phyloP scores from a whole-genome alignment of 257 asterid genomes.

The Eucommia ulmoides region DNA sequence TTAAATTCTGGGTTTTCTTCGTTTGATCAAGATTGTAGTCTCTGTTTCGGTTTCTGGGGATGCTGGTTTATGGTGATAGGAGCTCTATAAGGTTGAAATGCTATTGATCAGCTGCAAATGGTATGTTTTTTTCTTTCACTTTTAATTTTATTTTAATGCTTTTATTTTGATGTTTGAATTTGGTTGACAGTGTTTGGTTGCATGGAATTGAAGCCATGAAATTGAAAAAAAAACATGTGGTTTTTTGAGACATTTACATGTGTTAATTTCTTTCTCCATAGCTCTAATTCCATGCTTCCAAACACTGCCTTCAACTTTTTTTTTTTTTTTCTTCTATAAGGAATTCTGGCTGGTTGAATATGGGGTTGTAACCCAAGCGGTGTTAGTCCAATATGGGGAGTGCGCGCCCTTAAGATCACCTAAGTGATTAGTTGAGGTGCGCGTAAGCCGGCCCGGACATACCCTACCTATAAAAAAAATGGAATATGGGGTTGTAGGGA shows the following conservation, averaged over 20 bases:
- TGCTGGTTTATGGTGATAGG: no score
- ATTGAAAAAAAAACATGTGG: not conserved
- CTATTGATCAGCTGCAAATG: slow-evolving; percentile 2
- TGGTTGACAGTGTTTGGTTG: not conserved
- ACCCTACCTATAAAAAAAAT: not conserved
- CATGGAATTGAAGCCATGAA: no score
- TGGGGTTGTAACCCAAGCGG: no score
- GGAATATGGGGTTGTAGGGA: not conserved
- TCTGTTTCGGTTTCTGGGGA: not conserved
- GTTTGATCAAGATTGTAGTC: not conserved
- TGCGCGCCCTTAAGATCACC: no score
- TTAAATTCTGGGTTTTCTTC: not conserved
- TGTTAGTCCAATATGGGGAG: no score
- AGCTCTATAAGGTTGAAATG: not conserved
- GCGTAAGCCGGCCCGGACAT: no score
- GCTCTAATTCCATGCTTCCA: no score
- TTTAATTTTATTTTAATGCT: not conserved
- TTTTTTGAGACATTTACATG: no score
- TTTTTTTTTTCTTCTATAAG: not conserved
- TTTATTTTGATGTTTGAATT: not conserved
- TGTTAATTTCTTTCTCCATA: no score
- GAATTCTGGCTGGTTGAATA: no score
- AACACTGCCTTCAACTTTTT: not conserved
- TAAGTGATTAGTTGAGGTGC: not conserved
- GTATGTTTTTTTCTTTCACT: slow-evolving; percentile 8